Base-by-base conservation (phyloP, 257 asterid species). In the Plectranthus barbatus region DNA sequence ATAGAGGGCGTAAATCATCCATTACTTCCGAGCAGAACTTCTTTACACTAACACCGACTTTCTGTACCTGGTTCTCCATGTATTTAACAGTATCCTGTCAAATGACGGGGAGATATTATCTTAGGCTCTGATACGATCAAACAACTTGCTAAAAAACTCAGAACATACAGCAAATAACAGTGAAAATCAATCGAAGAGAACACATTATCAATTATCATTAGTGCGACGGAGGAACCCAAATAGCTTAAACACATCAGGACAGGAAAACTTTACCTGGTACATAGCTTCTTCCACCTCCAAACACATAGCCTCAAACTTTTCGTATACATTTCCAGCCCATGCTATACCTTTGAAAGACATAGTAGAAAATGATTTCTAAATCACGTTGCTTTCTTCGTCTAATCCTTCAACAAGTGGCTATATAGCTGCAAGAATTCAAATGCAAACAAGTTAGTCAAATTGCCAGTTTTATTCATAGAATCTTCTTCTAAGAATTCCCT, bases 281-380 rank as follows among this genome's bases (percentile, higher is more conserved):
- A 90, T 79, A 68, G 75, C 89, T 66, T 87, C 97, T 81, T 90
- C 97, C 71, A 84, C 79, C 77, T 87, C 97, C 78, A 80, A 60
- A 66, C 96, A 90, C 95, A 90, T 81, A 12, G 85, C 76, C 84
- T 87, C 96, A 42, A 87, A 81, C 76, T 87, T 87, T 34, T 85
- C 78, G 56, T 80, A 90, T 66, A 90, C 51, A 63, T 85, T 83
- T 19, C 91, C 95, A 62, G 80, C 90, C 97, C 97, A 87, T 11
- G 84, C 55, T 72, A 90, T 69, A 68, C 87, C 90, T 77, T 87
- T 83, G 64, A 84, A 74, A 60, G 82, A 94, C 97, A 90, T 87
- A 46, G 14, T 39, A 20, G 34, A 42, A 45, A 36, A 45, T 45
- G 59, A 20, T 33, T 12, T 62, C n/a, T 34, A 53, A 62, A 34